Base-by-base conservation (phyloP, 768 basidiomycete species). In the Trametes sanguinea region DNA sequence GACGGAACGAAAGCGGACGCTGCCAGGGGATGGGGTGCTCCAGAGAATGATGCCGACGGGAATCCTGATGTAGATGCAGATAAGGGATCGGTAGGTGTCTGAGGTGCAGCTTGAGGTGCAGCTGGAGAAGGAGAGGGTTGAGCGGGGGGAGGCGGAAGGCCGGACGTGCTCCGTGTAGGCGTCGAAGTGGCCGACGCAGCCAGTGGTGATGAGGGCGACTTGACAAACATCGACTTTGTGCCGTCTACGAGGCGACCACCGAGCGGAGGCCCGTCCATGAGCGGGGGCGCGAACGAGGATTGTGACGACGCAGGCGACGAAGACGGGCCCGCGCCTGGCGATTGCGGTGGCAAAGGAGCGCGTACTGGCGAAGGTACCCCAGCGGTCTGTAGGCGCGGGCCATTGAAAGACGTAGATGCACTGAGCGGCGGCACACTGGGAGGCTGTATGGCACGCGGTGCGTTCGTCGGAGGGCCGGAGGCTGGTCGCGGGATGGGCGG, bases 201-300 rank as follows among this genome's bases (percentile, higher is more conserved):
- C 47, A 67, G 71, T 7, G 76, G 72, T 33, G 77, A 73, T 30
- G 80, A 71, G 8, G 79, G 71, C 22, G 84, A 73, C 57, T 84
- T 82, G 65, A 91, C 80, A 65, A 90, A 90, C 90, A 91, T 90
- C 7, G 92, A 93, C 73, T 85, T 85, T 7, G 90, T 86, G 37
- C 90, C 89, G 69, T 92, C 90, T 27, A 83, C 81, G 56, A 89
- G 83, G 7, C 84, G 84, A 30, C 86, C 86, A 51, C 85, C 84
- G 16, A 86, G 80, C 11, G 84, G 85, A 6, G 86, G 82, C 11
- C 76, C 82, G 60, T 79, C 67, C 58, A 60, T 66, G 51, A 65
- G 60, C 13, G 76, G 72, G 2, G 75, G 72, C 8, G 72, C 67
- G 14, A 73, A 65, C 22, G 73, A 67, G 3, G 68, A 65, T 30